These are phyloP conservation scores for Knufia petricola DNA, from an alignment of 2,329 filamentous ascomycete genomes.

Conservation along the genomic window DNA sequence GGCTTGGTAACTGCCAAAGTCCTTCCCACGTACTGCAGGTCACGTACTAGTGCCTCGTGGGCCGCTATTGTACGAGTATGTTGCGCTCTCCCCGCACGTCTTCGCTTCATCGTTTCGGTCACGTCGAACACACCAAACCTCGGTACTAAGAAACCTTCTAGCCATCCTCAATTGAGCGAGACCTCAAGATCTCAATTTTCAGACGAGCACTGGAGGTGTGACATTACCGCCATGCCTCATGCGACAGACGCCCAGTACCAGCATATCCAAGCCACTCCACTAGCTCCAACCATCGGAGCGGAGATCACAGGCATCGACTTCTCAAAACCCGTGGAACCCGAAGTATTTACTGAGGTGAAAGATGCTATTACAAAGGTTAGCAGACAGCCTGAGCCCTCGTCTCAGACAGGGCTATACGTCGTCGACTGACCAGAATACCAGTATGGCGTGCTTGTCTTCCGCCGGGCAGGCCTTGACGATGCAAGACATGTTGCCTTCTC, in stretches of 20 bases:
- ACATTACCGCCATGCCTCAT: conserved; percentile 15
- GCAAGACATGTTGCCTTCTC: conserved; percentile 44
- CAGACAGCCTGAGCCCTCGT: too few relatives aligned
- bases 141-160: not conserved
- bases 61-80: too few relatives aligned
- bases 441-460: conserved; percentile 47
- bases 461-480: conserved; percentile 43
- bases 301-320: conserved; percentile 33
- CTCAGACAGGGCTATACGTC: too few relatives aligned
- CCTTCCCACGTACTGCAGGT: too few relatives aligned
- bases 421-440: conserved; percentile 21
- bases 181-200: not conserved
- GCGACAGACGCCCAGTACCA: conserved; percentile 24
- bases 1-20: not conserved
- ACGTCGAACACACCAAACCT: not conserved
- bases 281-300: conserved; percentile 32
- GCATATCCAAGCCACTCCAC: conserved; percentile 26
- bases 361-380: conserved; percentile 29
- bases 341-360: conserved; percentile 30
- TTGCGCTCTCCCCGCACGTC: too few relatives aligned
- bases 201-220: not conserved
- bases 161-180: not conserved
- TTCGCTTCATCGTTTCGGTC: too few relatives aligned
- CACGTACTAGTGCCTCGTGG: too few relatives aligned
- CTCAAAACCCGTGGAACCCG: conserved; percentile 25